Percentiles rank a stretch among this genome's conserved stretches.
Conservation (phyloP, 805 yeast genomes). For the Starmerella lactis-condensi region DNA sequence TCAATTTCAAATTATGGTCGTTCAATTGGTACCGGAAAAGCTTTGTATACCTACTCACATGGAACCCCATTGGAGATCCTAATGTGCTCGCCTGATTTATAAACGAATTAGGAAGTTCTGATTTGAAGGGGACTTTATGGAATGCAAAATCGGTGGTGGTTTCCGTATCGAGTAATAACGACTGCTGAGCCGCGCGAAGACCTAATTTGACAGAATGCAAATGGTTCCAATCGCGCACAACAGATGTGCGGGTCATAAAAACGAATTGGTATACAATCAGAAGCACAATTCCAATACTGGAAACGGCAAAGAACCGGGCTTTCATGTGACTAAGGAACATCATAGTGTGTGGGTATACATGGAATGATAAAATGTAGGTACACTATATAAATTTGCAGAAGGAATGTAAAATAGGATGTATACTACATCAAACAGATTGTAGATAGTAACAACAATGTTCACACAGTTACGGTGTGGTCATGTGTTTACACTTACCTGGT, state of each 20-base stretch:
- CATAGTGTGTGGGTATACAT: too few species aligned
- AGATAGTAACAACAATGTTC: too few species aligned
- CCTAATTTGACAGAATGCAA: conserved; percentile 12
- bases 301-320: conserved; percentile 19
- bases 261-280: conserved; percentile 16
- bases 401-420: too few species aligned
- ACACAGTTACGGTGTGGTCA: too few species aligned
- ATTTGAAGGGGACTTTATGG: too few species aligned
- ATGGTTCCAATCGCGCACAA: conserved; percentile 18
- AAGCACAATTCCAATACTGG: conserved; percentile 11
- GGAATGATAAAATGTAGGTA: too few species aligned
- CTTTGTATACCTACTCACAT: background rate
- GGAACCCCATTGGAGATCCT: background rate
- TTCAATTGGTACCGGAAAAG: background rate
- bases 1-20: background rate
- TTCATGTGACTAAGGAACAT: too few species aligned
- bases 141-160: background rate
- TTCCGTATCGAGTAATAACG: conserved; percentile 3
- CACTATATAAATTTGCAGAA: too few species aligned
- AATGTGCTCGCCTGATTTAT: background rate
- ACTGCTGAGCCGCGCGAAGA: conserved; percentile 11
- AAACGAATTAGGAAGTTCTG: background rate
- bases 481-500: too few species aligned
- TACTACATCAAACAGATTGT: too few species aligned
- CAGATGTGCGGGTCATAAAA: conserved; percentile 18